Conservation (phyloP, 345 rosid genomes). For the Brassica cretica region DNA sequence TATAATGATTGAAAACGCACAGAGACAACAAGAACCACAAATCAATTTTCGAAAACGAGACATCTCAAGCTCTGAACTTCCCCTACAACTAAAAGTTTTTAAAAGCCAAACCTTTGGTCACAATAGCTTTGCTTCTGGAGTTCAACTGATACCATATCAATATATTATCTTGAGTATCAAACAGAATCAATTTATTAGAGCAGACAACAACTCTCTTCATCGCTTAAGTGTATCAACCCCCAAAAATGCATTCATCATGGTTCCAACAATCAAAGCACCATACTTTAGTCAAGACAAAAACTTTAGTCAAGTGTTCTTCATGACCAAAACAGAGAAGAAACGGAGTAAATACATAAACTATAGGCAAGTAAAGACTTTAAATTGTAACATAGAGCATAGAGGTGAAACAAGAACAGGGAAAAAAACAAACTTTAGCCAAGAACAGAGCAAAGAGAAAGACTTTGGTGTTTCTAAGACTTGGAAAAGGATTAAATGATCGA, state of each 20-base stretch:
- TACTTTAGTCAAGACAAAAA: slow-evolving; percentile 9
- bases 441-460: slow-evolving; percentile 9
- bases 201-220: neutral
- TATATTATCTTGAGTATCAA: neutral
- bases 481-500: no score
- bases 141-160: neutral
- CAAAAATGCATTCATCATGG: neutral
- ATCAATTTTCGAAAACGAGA: no score
- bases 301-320: slow-evolving; percentile 10
- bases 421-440: neutral
- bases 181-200: neutral
- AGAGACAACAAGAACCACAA: no score
- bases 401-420: neutral
- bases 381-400: neutral
- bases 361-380: neutral
- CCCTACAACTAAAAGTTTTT: no score
- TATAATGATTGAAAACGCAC: no score
- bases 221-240: neutral
- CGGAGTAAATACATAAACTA: slow-evolving; percentile 3
- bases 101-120: no score
- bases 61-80: no score
- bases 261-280: neutral
- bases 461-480: neutral
- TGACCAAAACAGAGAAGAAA: neutral
- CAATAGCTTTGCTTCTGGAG: neutral